Conservation (phyloP, 1,139 yeast species). For the Candida frijolesensis region DNA sequence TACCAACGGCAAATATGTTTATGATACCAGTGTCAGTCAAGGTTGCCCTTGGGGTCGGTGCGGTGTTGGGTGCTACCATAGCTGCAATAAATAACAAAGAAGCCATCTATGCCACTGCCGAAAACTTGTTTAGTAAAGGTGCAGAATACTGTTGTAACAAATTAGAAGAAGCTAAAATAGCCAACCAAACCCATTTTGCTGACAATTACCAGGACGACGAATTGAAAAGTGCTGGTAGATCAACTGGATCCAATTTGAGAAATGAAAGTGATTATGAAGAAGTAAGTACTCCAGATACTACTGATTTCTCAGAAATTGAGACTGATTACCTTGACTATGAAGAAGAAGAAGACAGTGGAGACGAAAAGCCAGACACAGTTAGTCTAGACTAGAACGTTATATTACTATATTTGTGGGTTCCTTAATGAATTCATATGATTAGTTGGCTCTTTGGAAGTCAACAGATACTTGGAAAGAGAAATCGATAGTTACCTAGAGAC, state of each 20-base stretch:
- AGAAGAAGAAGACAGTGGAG: too few species aligned
- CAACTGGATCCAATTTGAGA: constrained; percentile 13
- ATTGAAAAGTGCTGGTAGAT: constrained; percentile 13
- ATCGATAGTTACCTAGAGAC: too few species aligned
- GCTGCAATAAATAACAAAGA: constrained; percentile 40
- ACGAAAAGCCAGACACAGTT: too few species aligned
- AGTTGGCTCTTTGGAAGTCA: too few species aligned
- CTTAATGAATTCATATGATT: too few species aligned
- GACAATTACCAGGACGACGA: constrained; percentile 29
- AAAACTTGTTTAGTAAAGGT: constrained; percentile 33
- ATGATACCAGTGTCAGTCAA: constrained; percentile 43
- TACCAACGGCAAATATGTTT: background rate
- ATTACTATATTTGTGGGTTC: too few species aligned
- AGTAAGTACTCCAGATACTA: constrained; percentile 26
- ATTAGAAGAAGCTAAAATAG: constrained; percentile 23
- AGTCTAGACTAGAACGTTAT: too few species aligned
- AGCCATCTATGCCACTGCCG: constrained; percentile 34
- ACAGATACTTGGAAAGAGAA: too few species aligned
- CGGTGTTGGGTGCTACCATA: constrained; percentile 40
- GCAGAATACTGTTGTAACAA: constrained; percentile 37
- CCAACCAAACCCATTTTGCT: constrained; percentile 28
- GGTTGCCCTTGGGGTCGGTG: constrained; percentile 42
- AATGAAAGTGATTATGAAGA: constrained; percentile 21
- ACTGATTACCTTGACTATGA: constrained; percentile 3
- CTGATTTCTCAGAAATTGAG: constrained; percentile 14